Evolutionary conservation across 768 basidiomycete species (phyloP), one percentile per base, ranked within the genome.

Genomic region (Boletus tomentosulus): DNA sequence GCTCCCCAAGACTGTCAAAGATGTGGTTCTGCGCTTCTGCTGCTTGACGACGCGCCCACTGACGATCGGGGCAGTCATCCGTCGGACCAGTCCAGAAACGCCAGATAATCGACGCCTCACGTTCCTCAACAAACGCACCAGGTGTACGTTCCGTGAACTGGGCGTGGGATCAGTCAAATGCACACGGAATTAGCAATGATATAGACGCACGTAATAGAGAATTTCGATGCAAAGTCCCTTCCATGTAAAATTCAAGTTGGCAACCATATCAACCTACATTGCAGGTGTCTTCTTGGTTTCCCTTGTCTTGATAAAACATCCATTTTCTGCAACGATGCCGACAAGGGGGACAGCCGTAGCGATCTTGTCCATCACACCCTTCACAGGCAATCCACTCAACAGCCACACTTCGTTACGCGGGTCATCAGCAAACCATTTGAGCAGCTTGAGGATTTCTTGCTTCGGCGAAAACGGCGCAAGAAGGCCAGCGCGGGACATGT

Each of bases 1-100:
- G 83, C 65, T 92, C 89, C 39, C 89, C 89, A 33, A 91, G 82
- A 60, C 86, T 87, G 67, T 92, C 91, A 64, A 90, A 92, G 57
- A 92, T 89, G 62, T 93, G 92, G 70, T 94, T 94, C 70, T 93
- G 92, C 22, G 92, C 92, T 66, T 92, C 91, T 0, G 89, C 89
- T 1, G 92, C 92, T 65, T 93, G 91, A 22, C 92, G 74, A 31
- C 86, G 79, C 0, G 89, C 92, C 92, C 92, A 94, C 52, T 81
- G 82, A 11, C 85, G 76, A 62, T 89, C 87, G 0, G 82, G 67
- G 38, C 73, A 71, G 35, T 82, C 78, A 31, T 75, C 70, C 5
- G 66, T 59, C 13, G 68, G 62, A 1, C 68, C 85, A 0, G 83
- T 86, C 85, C 87, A 91, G 77, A 86, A 94, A 0, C 89, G 79